Evolutionary conservation across 2,329 filamentous ascomycete species (phyloP).

Genomic region (Monilinia fructigena): DNA sequence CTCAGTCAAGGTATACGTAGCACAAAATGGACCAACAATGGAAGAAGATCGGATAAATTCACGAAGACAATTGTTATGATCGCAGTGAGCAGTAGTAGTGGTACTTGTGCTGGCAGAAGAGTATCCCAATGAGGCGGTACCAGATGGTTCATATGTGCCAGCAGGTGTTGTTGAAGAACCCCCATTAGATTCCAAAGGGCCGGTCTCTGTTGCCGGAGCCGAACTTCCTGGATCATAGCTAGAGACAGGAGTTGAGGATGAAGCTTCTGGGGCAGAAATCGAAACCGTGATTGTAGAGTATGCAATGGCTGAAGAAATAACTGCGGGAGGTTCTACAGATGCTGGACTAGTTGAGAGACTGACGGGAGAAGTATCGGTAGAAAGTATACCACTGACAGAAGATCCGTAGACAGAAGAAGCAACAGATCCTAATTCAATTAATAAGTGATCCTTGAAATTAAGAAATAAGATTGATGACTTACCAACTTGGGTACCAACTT

Average conservation of each 20-base stretch:
- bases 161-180: neutral
- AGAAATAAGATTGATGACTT: neutral
- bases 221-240: slow-evolving; percentile 22
- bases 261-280: slow-evolving; percentile 4
- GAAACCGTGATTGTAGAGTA: slow-evolving; percentile 16
- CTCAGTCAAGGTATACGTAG: slow-evolving; percentile 32
- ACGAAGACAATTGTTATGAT: slow-evolving; percentile 35
- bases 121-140: slow-evolving; percentile 6
- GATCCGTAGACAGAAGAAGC: slow-evolving; percentile 2
- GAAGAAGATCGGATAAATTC: slow-evolving; percentile 30
- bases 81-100: slow-evolving; percentile 25
- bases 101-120: slow-evolving; percentile 16
- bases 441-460: neutral
- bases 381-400: slow-evolving; percentile 5
- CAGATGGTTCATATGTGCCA: slow-evolving; percentile 1
- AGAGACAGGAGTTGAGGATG: slow-evolving; percentile 15
- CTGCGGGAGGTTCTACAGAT: slow-evolving; percentile 16
- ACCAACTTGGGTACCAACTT: slow-evolving; percentile 7
- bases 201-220: neutral
- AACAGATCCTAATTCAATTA: slow-evolving; percentile 15
- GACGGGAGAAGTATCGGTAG: slow-evolving; percentile 16
- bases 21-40: slow-evolving; percentile 30
- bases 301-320: slow-evolving; percentile 4
- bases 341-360: slow-evolving; percentile 3
- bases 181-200: neutral